Evolutionary conservation across 305 asterid genomes (phyloP), one percentile per base, ranked within the genome.

Genomic region (Solanum hybrid): DNA sequence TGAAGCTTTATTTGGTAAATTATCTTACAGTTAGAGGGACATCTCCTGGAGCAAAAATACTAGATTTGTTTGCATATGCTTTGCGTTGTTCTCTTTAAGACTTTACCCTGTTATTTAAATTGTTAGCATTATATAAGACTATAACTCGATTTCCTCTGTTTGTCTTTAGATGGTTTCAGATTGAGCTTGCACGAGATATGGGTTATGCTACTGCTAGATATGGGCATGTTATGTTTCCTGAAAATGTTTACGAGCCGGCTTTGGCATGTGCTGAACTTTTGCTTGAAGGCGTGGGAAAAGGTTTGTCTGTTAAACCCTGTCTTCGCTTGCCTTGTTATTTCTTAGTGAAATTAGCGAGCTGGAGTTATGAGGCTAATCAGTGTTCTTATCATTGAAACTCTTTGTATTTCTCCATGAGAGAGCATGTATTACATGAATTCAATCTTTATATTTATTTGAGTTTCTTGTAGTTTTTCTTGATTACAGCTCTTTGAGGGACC

Each of bases 161-260:
- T 91, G 90, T 90, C 80, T 89, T 96, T 94, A 96, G 96, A 96
- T 93, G 96, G 94, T 94, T 97, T 91, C 98, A 96, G 99, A 93
- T 95, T 94, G 99, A 97, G 94, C 98, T 96, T 92, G 99, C 99
- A 79, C 94, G 97, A 94, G 96, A 95, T 88, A 91, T 97, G 96
- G 99, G 99, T 75, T 97, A 96, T 90, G 92, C 98, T 91, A 94
- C 97, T 93, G 99, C 98, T 86, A 96, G 99, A 90, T 97, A 96
- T 89, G 99, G 99, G 51, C 99, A 97, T 92, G 98, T 97, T 73
- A 96, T 96, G 99, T 97, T 97, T 91, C 99, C 99, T 4, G 98
- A 97, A 93, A 97, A 97, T 92, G 99, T 96, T 27, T 93, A 97
- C 71, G 99, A 97, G 95, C 99, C 99, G 90, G 97, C 95, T 90